Evolutionary conservation across 257 asterid genomes (phyloP), one percentile per base, ranked within the genome.

Genomic region (Fraxinus cuspidata): DNA sequence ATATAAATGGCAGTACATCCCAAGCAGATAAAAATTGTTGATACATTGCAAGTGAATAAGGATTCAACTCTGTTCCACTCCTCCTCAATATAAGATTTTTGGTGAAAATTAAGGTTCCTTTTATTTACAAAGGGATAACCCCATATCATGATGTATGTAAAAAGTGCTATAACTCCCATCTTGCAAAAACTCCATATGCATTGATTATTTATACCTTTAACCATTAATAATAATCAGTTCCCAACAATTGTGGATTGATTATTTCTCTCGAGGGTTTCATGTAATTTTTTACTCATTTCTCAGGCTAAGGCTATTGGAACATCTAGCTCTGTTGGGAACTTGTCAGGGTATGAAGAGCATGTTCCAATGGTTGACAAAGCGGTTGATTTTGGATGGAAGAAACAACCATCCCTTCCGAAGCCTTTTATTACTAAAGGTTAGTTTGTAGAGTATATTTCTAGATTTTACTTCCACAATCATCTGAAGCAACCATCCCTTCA

Each of bases 361-460:
- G 64, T 72, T 40, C 64, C 75, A 10, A 72, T 72, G 75, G 75
- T 72, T 42, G 75, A 72, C 75, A 72, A 72, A 23, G 75, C 12
- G 2, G 75, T 72, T 72, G 75, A 72, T 72, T 25, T 58, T 72
- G 35, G 63, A 38, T 40, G 75, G 35, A 21, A 72, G 75, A 72
- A 42, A 25, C 75, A 72, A 42, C 35, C 58, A 40, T 72, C 75
- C 37, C 35, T 72, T 13, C 75, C 6, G 9, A 42, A 42, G 51
- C 75, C 60, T 72, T 31, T 4, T 23, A 72, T 31, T 38, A 18
- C 63, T 2, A 71, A 29, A 42, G 63, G 75, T 40, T 71, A 38
- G 75, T 27, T 21, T 31, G 28, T 25, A 28, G 18, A 15, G 71
- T 16, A 66, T 66, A 25, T 66, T 25, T 10, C 35, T 66, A 32